Percentiles rank a stretch among this genome's conserved stretches.
These are phyloP conservation scores for Trichomonascaceae sp. DNA, from an alignment of 1,139 yeast genomes.

Conservation along the genomic window DNA sequence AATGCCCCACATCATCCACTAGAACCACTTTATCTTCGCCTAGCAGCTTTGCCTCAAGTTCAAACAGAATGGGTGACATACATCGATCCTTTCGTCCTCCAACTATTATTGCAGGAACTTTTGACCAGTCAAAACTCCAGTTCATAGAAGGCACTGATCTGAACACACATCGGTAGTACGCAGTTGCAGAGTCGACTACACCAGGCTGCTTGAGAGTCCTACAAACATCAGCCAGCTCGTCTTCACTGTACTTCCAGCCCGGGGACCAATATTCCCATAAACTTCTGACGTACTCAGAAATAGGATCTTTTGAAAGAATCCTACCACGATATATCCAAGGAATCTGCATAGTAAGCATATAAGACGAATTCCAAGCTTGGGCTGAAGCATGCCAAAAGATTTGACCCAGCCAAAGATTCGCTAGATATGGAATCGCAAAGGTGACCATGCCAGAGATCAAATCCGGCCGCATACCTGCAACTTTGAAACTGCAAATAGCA, in stretches of 20 bases:
- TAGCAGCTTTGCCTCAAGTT: constrained; percentile 14
- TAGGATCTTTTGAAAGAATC: background rate
- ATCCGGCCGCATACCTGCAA: constrained; percentile 19
- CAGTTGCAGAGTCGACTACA: constrained; percentile 24
- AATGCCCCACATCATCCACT: constrained; percentile 21
- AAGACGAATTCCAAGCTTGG: constrained; percentile 24
- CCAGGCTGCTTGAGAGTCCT: constrained; percentile 21
- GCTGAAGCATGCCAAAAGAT: constrained; percentile 16
- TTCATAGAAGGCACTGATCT: background rate
- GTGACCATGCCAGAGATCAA: constrained; percentile 17
- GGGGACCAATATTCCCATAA: constrained; percentile 28
- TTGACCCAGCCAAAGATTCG: constrained; percentile 13
- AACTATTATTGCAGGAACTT: constrained; percentile 19
- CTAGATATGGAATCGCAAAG: constrained; percentile 25
- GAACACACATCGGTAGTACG: constrained; percentile 22
- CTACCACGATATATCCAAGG: constrained; percentile 14
- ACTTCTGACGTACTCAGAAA: constrained; percentile 17
- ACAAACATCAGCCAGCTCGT: constrained; percentile 18
- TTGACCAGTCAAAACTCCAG: constrained; percentile 17
- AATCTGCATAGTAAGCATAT: constrained; percentile 24
- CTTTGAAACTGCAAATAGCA: constrained; percentile 20
- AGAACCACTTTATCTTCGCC: background rate
- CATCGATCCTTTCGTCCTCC: constrained; percentile 26
- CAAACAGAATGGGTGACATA: constrained; percentile 18
- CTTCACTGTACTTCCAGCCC: constrained; percentile 18